A percentile compares a stretch with the other conserved stretches of the same genome.
Evolutionary conservation across 2,329 filamentous ascomycete species (phyloP).

Genomic region (Hymenoscyphus fructigenus): DNA sequence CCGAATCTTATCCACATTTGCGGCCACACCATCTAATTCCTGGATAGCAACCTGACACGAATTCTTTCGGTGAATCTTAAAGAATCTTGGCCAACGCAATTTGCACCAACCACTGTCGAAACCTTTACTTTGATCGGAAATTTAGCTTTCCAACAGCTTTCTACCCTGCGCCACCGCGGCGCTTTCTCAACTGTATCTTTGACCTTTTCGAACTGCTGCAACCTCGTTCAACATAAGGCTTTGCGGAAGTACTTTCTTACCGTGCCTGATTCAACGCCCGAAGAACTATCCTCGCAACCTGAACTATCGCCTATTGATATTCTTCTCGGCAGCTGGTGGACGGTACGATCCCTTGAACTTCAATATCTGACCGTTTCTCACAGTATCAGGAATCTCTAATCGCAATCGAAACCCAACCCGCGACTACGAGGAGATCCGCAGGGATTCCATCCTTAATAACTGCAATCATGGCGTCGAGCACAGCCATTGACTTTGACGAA

Average conservation of each 20-base stretch:
- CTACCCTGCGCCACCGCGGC: conserved; percentile 81
- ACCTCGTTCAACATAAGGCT: conserved; percentile 52
- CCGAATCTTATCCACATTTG: neutral
- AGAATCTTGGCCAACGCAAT: conserved; percentile 43
- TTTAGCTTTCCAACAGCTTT: conserved; percentile 78
- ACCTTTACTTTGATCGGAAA: conserved; percentile 68
- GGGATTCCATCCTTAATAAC: conserved; percentile 86
- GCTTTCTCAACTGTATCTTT: conserved; percentile 91
- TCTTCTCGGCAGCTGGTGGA: conserved; percentile 67
- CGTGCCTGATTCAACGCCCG: neutral
- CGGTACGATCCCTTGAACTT: conserved; percentile 43
- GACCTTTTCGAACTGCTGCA: conserved; percentile 80
- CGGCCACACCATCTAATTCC: conserved; percentile 12
- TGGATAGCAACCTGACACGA: conserved; percentile 66
- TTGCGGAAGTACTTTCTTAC: conserved; percentile 15
- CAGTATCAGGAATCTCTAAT: conserved; percentile 57
- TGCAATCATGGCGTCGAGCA: conserved; percentile 71
- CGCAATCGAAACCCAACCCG: conserved; percentile 72
- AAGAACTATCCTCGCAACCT: neutral
- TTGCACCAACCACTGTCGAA: conserved; percentile 41
- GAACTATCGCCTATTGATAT: conserved; percentile 18
- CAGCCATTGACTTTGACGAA: conserved; percentile 24
- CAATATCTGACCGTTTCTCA: neutral
- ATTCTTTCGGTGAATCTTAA: conserved; percentile 52
- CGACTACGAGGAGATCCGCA: conserved; percentile 85